These are phyloP conservation scores for Dendrobium chrysotoxum DNA, from an alignment of 106 monocot species.

Conservation along the genomic window DNA sequence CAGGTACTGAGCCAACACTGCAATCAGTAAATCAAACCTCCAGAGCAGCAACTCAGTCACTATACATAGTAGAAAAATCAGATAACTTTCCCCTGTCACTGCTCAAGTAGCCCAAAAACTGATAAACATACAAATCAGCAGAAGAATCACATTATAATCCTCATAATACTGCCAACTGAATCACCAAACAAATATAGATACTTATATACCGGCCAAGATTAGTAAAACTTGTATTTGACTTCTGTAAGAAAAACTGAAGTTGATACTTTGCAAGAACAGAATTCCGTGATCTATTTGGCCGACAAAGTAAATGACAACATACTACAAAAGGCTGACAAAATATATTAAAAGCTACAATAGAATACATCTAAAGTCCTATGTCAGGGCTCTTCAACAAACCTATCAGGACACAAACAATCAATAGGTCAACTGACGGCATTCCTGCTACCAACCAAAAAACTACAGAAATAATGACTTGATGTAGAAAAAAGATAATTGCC, in stretches of 20 bases:
- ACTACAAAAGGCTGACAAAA: neutral
- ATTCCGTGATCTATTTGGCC: neutral
- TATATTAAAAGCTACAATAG: neutral
- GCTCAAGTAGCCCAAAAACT: neutral
- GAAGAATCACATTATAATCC: neutral
- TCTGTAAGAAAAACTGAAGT: neutral
- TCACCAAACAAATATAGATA: neutral
- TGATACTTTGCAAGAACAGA: neutral
- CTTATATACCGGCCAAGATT: neutral
- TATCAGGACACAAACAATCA: neutral
- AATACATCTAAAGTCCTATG: conserved; percentile 2
- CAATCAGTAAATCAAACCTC: neutral
- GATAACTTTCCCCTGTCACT: neutral
- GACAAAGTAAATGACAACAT: neutral
- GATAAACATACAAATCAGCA: neutral
- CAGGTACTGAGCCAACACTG: neutral
- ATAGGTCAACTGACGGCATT: neutral
- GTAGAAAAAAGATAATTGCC: neutral
- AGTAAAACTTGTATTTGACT: neutral
- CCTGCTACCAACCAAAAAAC: neutral
- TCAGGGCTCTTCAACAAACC: neutral
- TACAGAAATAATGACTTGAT: neutral
- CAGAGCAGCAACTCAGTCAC: neutral
- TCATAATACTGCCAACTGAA: neutral
- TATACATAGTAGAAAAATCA: neutral